phyloP scores from a whole-genome alignment of 2,329 filamentous ascomycete species.

The Cladosporium sp. region DNA sequence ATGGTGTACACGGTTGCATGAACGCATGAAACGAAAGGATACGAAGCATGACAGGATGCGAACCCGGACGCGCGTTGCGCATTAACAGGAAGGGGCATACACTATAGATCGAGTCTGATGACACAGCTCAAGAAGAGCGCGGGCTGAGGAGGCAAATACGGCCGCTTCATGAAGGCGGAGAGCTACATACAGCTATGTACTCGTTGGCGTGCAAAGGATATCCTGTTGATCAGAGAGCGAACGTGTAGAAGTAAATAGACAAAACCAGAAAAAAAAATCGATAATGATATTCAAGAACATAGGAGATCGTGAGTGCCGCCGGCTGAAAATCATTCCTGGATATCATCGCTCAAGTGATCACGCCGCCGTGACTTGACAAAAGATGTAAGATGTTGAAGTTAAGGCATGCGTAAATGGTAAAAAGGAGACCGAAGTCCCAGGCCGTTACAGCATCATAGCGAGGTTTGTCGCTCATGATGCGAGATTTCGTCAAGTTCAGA shows the following conservation, averaged over 20 bases:
- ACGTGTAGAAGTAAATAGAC: background rate
- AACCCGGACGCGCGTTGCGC: background rate
- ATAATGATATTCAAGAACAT: background rate
- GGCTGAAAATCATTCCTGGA: slow-evolving; percentile 16
- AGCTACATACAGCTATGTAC: slow-evolving; percentile 21
- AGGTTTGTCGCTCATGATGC: background rate
- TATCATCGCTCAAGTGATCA: slow-evolving; percentile 8
- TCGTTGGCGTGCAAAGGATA: background rate
- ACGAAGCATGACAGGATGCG: slow-evolving; percentile 14
- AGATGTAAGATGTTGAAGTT: background rate
- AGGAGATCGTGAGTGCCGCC: slow-evolving; percentile 16
- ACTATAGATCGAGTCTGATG: background rate
- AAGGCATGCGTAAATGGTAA: background rate
- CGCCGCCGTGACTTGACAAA: background rate
- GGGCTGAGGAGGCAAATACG: background rate
- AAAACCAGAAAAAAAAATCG: background rate
- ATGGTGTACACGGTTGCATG: slow-evolving; percentile 8
- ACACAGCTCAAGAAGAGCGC: background rate
- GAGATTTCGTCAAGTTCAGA: background rate
- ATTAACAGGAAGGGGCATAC: slow-evolving; percentile 1
- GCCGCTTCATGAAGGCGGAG: slow-evolving; percentile 3
- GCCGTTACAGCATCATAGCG: background rate
- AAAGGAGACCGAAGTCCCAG: background rate
- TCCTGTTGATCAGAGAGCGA: background rate
- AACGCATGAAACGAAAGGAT: slow-evolving; percentile 11